A percentile compares a stretch with the other conserved stretches of the same genome.
Evolutionary conservation across 1,284 basidiomycete species (phyloP).

Genomic region (Ustilago lituana): DNA sequence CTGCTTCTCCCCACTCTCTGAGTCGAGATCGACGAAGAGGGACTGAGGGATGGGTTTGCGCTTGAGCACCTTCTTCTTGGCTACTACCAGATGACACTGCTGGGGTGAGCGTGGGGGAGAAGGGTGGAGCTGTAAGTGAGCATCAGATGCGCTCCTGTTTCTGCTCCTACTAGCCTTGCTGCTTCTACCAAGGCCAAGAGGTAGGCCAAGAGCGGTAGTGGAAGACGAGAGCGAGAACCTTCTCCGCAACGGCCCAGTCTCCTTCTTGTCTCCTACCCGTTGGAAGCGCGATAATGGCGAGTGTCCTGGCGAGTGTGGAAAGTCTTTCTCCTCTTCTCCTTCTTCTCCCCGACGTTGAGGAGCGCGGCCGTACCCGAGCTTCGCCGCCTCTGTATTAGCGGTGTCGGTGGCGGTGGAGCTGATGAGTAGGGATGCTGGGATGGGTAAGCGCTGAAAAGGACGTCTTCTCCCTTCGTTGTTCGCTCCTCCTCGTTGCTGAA

Average conservation of each 20-base stretch:
- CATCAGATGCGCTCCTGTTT: not conserved
- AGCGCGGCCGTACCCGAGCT: not conserved
- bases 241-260: too few species aligned
- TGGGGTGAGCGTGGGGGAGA: too few species aligned
- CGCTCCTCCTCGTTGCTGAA: not conserved
- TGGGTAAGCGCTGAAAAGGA: conserved; percentile 11
- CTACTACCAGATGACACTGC: too few species aligned
- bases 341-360: not conserved
- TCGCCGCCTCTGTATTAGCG: not conserved
- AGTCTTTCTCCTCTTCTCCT: not conserved
- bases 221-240: not conserved
- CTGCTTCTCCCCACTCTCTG: not conserved
- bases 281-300: conserved; percentile 11
- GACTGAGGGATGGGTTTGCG: conserved; percentile 27
- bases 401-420: too few species aligned
- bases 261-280: not conserved
- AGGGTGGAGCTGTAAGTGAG: conserved; percentile 1
- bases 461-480: not conserved
- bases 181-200: too few species aligned
- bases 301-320: conserved; percentile 12
- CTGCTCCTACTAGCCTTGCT: too few species aligned
- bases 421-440: not conserved
- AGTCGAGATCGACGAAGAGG: conserved; percentile 10
- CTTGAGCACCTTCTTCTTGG: conserved; percentile 1
- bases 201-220: too few species aligned